A percentile compares a stretch with the other conserved stretches of the same genome.
phyloP scores from a whole-genome alignment of 805 yeast species.

The Yarrowia alimentaria region DNA sequence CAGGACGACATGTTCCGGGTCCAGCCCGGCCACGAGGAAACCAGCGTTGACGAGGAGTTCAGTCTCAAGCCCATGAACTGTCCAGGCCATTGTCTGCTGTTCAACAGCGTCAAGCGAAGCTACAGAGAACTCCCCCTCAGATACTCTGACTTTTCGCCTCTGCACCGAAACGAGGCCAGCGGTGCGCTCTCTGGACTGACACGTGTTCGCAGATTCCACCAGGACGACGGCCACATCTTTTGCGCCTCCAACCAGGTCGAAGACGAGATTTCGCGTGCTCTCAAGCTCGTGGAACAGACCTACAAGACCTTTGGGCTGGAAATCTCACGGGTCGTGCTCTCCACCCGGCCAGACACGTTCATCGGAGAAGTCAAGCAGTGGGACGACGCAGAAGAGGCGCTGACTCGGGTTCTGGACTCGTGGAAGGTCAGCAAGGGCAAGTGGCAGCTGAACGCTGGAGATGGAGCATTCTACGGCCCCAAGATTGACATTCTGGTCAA shows the following conservation, averaged over 20 bases:
- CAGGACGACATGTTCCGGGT: slow-evolving; percentile 85
- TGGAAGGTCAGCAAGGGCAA: slow-evolving; percentile 46
- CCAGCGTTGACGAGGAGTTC: slow-evolving; percentile 50
- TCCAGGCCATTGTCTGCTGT: slow-evolving; percentile 63
- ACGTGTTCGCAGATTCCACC: slow-evolving; percentile 91
- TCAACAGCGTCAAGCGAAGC: slow-evolving; percentile 69
- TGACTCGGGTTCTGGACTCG: slow-evolving; percentile 56
- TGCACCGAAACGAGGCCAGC: slow-evolving; percentile 91
- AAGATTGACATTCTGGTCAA: slow-evolving; percentile 83
- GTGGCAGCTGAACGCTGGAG: slow-evolving; percentile 84
- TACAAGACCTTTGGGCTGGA: slow-evolving; percentile 66
- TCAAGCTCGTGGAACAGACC: slow-evolving; percentile 70
- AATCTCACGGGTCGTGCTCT: slow-evolving; percentile 61
- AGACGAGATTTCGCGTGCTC: slow-evolving; percentile 66
- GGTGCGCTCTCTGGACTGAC: slow-evolving; percentile 94
- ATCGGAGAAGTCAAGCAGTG: slow-evolving; percentile 78
- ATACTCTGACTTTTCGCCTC: slow-evolving; percentile 81
- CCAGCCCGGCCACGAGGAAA: slow-evolving; percentile 34
- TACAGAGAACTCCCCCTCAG: slow-evolving; percentile 85
- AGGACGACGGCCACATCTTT: slow-evolving; percentile 97
- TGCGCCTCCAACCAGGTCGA: slow-evolving; percentile 77
- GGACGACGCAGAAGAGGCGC: slow-evolving; percentile 73
- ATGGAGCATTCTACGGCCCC: slow-evolving; percentile 76
- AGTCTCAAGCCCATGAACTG: slow-evolving; percentile 76
- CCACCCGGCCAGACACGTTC: slow-evolving; percentile 80